Conservation (phyloP, 805 yeast genomes). For the Limtongia smithiae region DNA sequence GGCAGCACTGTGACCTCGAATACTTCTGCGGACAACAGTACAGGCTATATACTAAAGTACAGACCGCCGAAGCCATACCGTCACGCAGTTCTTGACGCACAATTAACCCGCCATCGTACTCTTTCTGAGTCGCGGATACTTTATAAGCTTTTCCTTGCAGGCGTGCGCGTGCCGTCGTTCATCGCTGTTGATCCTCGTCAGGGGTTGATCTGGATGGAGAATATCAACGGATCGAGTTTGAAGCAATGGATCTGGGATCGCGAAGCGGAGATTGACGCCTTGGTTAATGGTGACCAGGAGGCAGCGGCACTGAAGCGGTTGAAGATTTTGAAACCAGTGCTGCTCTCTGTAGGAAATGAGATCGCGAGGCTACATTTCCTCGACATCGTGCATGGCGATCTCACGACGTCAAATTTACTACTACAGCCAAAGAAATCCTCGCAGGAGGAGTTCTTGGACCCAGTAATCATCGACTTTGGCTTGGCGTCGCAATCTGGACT, state of each 20-base stretch:
- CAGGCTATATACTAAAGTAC: constrained; percentile 58
- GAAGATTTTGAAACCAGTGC: constrained; percentile 43
- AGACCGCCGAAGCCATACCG: constrained; percentile 90
- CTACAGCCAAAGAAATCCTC: constrained; percentile 42
- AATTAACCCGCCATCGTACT: constrained; percentile 75
- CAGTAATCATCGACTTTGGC: constrained; percentile 86
- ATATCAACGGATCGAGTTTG: constrained; percentile 50
- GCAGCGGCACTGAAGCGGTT: background rate
- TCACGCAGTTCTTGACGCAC: constrained; percentile 74
- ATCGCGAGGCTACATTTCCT: constrained; percentile 68
- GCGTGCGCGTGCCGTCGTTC: constrained; percentile 66
- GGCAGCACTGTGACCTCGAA: background rate
- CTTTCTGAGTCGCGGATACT: constrained; percentile 78
- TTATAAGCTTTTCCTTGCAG: constrained; percentile 48
- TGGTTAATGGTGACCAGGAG: background rate
- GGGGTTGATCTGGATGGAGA: constrained; percentile 89
- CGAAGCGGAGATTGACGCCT: constrained; percentile 21
- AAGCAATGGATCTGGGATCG: constrained; percentile 40
- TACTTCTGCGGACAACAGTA: background rate
- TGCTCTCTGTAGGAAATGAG: constrained; percentile 58
- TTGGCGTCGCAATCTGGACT: constrained; percentile 70
- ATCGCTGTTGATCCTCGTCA: constrained; percentile 70
- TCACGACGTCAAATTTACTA: constrained; percentile 85
- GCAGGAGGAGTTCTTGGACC: constrained; percentile 34
- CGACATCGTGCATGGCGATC: constrained; percentile 88